phyloP scores from a whole-genome alignment of 2,329 filamentous ascomycete genomes.

The Colletotrichum truncatum region DNA sequence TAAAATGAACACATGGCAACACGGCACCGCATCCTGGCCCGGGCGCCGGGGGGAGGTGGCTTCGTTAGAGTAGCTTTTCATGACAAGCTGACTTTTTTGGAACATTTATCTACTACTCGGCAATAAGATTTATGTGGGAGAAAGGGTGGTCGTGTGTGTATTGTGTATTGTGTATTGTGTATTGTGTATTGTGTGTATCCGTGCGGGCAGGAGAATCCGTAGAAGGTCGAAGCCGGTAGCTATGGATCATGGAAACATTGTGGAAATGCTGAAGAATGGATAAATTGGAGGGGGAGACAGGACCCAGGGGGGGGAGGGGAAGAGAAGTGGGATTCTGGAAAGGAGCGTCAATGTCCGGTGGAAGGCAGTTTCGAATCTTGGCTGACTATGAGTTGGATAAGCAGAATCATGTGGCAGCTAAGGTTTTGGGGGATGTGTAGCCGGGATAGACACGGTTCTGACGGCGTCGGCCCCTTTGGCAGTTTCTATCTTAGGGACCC shows the following conservation, averaged over 20 bases:
- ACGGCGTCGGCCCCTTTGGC: background rate
- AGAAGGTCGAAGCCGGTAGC: too few relatives aligned
- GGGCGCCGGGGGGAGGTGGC: too few relatives aligned
- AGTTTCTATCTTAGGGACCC: constrained; percentile 13
- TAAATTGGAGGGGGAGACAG: background rate
- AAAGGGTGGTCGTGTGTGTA: too few relatives aligned
- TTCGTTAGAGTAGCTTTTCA: too few relatives aligned
- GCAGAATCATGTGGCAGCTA: constrained; percentile 25
- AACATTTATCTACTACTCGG: too few relatives aligned
- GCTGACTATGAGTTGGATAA: constrained; percentile 26
- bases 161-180: too few relatives aligned
- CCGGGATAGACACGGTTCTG: background rate
- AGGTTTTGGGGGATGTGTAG: constrained; percentile 9
- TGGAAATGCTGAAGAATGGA: background rate
- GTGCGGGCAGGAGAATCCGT: too few relatives aligned
- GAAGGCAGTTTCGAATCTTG: constrained; percentile 29
- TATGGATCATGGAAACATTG: too few relatives aligned
- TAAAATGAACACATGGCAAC: background rate
- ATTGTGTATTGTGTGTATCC: too few relatives aligned
- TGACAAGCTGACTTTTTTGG: too few relatives aligned
- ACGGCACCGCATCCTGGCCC: background rate
- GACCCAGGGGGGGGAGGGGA: background rate
- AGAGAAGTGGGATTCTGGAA: constrained; percentile 16
- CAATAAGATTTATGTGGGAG: too few relatives aligned
- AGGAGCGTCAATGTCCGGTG: constrained; percentile 8